phyloP scores from a whole-genome alignment of 106 monocot species.

The Xerophyta viscosa region DNA sequence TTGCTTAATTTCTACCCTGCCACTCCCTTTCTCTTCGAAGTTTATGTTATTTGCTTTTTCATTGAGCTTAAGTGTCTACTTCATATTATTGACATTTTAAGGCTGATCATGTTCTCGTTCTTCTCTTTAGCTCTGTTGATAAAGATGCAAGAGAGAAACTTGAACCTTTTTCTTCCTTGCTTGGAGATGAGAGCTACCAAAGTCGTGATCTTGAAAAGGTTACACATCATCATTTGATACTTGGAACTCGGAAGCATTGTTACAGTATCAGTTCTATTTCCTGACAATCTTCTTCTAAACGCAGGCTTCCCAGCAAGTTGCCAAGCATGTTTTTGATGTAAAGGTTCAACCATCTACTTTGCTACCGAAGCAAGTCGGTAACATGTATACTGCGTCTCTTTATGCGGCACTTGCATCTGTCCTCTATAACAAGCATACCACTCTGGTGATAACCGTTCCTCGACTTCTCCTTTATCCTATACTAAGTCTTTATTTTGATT shows the following conservation, averaged over 20 bases:
- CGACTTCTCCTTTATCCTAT: conserved; percentile 1
- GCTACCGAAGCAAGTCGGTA: conserved; percentile 91
- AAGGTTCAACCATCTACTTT: conserved; percentile 87
- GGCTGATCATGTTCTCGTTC: conserved; percentile 1
- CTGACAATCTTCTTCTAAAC: background rate
- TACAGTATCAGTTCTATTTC: too few species aligned
- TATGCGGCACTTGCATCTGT: conserved; percentile 86
- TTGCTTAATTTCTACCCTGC: too few species aligned
- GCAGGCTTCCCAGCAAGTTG: conserved; percentile 71
- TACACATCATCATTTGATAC: too few species aligned
- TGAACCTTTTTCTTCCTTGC: conserved; percentile 59
- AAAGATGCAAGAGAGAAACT: conserved; percentile 62
- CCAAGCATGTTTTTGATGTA: conserved; percentile 58
- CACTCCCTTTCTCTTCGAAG: too few species aligned
- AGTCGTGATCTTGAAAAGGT: conserved; percentile 97
- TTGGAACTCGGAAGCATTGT: too few species aligned
- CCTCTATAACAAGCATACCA: conserved; percentile 53
- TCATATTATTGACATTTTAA: too few species aligned
- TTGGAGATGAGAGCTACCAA: conserved; percentile 78
- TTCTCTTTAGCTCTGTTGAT: conserved; percentile 45
- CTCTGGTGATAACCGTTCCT: conserved; percentile 35
- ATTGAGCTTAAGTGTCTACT: too few species aligned
- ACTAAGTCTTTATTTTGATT: too few species aligned
- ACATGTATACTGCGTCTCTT: conserved; percentile 96
- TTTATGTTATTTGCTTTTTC: too few species aligned